A percentile compares a stretch with the other conserved stretches of the same genome.
Evolutionary conservation across 139 green algal species (phyloP).

Genomic region (Coelastrella sp.): DNA sequence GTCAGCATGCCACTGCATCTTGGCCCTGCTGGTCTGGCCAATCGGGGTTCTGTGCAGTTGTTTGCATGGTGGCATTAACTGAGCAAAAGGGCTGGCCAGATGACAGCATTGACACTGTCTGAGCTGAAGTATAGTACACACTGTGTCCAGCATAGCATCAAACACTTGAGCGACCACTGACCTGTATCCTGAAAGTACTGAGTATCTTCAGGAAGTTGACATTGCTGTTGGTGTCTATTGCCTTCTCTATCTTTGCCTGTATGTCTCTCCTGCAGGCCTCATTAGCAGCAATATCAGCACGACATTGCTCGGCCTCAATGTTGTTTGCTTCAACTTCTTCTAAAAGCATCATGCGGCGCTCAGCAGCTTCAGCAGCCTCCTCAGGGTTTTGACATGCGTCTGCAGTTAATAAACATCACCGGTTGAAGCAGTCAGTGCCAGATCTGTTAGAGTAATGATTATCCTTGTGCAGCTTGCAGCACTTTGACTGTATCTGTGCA

Average conservation of each 20-base stretch:
- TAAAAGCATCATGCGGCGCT: slow-evolving; percentile 41
- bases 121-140: too few species aligned
- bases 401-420: neutral
- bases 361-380: slow-evolving; percentile 42
- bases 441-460: too few species aligned
- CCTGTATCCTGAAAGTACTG: slow-evolving; percentile 76
- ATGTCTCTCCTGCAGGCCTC: slow-evolving; percentile 64
- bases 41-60: too few species aligned
- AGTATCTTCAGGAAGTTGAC: slow-evolving; percentile 74
- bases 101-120: too few species aligned
- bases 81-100: too few species aligned
- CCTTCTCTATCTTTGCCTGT: slow-evolving; percentile 71
- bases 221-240: slow-evolving; percentile 64
- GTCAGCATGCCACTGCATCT: too few species aligned
- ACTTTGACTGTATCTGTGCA: too few species aligned
- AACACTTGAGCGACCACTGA: too few species aligned
- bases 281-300: slow-evolving; percentile 72
- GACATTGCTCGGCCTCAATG: slow-evolving; percentile 27
- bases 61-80: too few species aligned
- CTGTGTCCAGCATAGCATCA: neutral
- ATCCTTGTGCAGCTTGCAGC: too few species aligned
- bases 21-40: too few species aligned
- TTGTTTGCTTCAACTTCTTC: slow-evolving; percentile 57
- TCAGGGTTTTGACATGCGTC: neutral
- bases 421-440: neutral